Base-by-base conservation (phyloP, 108 stramenopile species). In the Fragilaria crotonensis region DNA sequence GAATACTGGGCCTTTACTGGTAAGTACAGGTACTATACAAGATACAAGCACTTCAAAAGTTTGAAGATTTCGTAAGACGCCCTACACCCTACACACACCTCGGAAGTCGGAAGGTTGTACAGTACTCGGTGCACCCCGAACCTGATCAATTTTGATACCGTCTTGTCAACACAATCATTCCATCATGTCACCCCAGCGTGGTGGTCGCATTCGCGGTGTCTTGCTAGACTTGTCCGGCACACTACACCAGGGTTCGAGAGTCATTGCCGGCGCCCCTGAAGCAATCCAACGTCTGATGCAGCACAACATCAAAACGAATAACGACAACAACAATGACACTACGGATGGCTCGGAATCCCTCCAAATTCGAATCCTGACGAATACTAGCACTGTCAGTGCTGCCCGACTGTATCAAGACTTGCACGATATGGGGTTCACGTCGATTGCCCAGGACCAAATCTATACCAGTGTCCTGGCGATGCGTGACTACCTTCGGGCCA, bases 181-280 rank as follows among this genome's bases (percentile, higher is more conserved):
- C n/a, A n/a, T n/a, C n/a, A n/a, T n/a, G n/a, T n/a, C n/a, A n/a
- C n/a, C n/a, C n/a, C n/a, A n/a, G n/a, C n/a, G n/a, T n/a, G n/a
- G n/a, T n/a, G n/a, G n/a, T n/a, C n/a, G n/a, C n/a, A 74, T 79
- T 57, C 65, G 70, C 32, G 79, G 64, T 11, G 78, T 68, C 5
- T 63, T 88, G 20, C 53, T 88, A 44, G 86, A 84, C 64, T 33
- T 88, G 25, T 88, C 86, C 32, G 86, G 86, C 0, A 88, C 86
- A 5, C n/a, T 88, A 5, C 78, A 84, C 60, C 51, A 78, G 11
- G 81, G 78, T 19, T 48, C 64, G n/a, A 11, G 71, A 19, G 50
- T 62, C 19, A 69, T 88, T 30, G 70, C 74, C 17, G 85, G 85
- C 25, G 85, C 85, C 48, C 45, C 68, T 1, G 63, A 80, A 32